phyloP scores from a whole-genome alignment of 805 yeast species.

The Helenozyma baotianmanensis region DNA sequence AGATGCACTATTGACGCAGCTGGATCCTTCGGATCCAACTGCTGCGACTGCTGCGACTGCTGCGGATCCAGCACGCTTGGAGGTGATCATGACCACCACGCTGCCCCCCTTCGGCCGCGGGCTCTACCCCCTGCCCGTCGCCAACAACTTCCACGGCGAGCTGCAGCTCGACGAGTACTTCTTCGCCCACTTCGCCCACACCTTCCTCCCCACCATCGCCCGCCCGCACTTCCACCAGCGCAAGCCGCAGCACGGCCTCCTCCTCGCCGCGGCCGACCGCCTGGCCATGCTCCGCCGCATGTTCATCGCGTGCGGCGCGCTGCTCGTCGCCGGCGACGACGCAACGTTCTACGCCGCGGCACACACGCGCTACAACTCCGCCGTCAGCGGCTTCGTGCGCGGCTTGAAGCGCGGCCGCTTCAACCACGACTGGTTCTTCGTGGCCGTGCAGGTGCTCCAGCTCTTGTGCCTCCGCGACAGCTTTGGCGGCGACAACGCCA shows the following conservation, averaged over 20 bases:
- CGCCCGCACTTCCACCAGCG: slow-evolving; percentile 8
- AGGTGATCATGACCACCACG: too few species aligned
- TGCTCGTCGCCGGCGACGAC: slow-evolving; percentile 10
- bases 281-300: slow-evolving; percentile 8
- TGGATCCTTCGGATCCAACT: too few species aligned
- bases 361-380: slow-evolving; percentile 6
- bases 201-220: slow-evolving; percentile 14
- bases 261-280: slow-evolving; percentile 9
- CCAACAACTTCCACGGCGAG: too few species aligned
- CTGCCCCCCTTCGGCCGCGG: too few species aligned
- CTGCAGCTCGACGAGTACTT: slow-evolving; percentile 5
- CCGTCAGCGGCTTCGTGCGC: slow-evolving; percentile 6
- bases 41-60: too few species aligned
- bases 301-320: slow-evolving; percentile 15
- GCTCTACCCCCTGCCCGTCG: too few species aligned
- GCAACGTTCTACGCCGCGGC: slow-evolving; percentile 5
- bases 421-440: slow-evolving; percentile 14
- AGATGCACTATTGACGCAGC: too few species aligned
- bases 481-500: slow-evolving; percentile 10
- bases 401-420: slow-evolving; percentile 5
- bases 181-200: slow-evolving; percentile 5
- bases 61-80: too few species aligned
- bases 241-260: slow-evolving; percentile 3
- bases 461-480: slow-evolving; percentile 11
- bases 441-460: slow-evolving; percentile 16